phyloP scores from a whole-genome alignment of 1,284 basidiomycete species.

The Anthracocystis setariae region DNA sequence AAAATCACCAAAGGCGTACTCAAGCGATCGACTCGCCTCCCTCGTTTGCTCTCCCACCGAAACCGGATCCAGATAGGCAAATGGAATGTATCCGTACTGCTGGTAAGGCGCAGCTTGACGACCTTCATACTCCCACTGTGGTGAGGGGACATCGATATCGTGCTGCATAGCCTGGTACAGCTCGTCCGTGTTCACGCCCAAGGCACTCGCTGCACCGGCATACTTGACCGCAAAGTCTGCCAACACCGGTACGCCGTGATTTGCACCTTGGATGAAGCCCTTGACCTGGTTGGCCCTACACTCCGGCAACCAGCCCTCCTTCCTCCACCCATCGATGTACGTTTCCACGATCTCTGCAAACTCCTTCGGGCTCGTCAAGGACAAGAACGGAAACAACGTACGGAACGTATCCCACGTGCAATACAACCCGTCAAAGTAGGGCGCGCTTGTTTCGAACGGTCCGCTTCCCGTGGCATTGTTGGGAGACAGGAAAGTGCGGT shows the following conservation, averaged over 20 bases:
- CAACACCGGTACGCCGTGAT: slow-evolving; percentile 52
- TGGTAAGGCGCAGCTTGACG: slow-evolving; percentile 50
- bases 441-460: slow-evolving; percentile 28
- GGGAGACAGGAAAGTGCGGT: slow-evolving; percentile 60
- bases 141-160: slow-evolving; percentile 68
- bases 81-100: slow-evolving; percentile 56
- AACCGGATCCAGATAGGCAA: slow-evolving; percentile 48
- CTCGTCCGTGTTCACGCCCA: slow-evolving; percentile 52
- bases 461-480: slow-evolving; percentile 58
- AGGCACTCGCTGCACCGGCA: slow-evolving; percentile 24
- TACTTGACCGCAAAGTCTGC: slow-evolving; percentile 61
- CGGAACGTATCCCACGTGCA: slow-evolving; percentile 54
- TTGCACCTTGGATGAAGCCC: slow-evolving; percentile 49
- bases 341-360: slow-evolving; percentile 58
- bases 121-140: slow-evolving; percentile 54
- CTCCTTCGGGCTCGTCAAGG: slow-evolving; percentile 51
- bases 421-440: slow-evolving; percentile 59
- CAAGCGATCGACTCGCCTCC: slow-evolving; percentile 58
- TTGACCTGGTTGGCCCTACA: slow-evolving; percentile 60
- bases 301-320: slow-evolving; percentile 58
- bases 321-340: slow-evolving; percentile 59
- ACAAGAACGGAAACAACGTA: slow-evolving; percentile 58
- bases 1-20: slow-evolving; percentile 71
- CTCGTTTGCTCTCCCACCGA: slow-evolving; percentile 58
- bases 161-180: slow-evolving; percentile 53